Conservation (phyloP, 2,329 filamentous ascomycete genomes). For the Hymenoscyphus occultus region DNA sequence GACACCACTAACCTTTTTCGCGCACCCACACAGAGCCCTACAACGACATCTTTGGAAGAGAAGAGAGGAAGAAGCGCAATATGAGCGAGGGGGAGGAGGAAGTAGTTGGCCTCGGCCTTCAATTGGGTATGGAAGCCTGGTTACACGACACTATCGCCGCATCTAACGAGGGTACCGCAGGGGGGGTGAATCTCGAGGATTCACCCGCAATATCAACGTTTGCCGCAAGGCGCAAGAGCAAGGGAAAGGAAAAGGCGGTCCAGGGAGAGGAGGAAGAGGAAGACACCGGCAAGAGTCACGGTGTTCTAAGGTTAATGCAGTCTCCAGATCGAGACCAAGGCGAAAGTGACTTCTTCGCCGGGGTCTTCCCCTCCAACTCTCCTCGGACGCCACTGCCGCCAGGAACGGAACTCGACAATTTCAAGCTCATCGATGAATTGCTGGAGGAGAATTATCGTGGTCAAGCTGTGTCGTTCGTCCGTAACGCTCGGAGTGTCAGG, state of each 20-base stretch:
- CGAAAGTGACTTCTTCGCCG: not conserved
- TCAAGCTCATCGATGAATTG: conserved; percentile 25
- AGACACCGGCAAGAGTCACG: not conserved
- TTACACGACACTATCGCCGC: not conserved
- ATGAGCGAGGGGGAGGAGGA: not conserved
- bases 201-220: not conserved
- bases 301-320: not conserved
- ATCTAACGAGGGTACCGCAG: not conserved
- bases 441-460: conserved; percentile 28
- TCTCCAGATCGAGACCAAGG: not conserved
- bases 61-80: not conserved
- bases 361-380: not conserved
- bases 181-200: not conserved
- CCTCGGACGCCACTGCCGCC: not conserved
- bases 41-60: not conserved
- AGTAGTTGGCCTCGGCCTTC: not conserved
- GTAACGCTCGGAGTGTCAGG: conserved; percentile 13
- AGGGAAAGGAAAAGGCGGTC: not conserved
- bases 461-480: conserved; percentile 25
- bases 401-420: not conserved
- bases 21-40: not conserved
- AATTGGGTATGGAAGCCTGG: not conserved
- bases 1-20: not conserved
- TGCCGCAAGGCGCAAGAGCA: not conserved
- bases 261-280: not conserved